Evolutionary conservation across 441 rosid species (phyloP).

Genomic region (Croton setiger): DNA sequence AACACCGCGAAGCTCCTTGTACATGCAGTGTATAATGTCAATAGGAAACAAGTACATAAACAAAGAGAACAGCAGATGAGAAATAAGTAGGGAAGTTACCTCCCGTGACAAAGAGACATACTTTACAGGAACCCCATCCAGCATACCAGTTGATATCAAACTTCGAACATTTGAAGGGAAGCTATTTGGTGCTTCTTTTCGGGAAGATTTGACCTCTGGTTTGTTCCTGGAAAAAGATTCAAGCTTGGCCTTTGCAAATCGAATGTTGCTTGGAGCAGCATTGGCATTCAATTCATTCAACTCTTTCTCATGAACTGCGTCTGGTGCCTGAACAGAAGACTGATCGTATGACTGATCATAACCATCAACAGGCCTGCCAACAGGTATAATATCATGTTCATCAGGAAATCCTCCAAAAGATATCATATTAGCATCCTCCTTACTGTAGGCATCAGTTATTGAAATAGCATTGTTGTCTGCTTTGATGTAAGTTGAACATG

Average conservation of each 20-base stretch:
- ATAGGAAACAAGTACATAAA: constrained; percentile 15
- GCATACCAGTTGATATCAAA: constrained; percentile 78
- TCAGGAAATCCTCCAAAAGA: constrained; percentile 61
- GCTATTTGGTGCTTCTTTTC: constrained; percentile 54
- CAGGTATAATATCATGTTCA: constrained; percentile 47
- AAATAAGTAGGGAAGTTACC: constrained; percentile 35
- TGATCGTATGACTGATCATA: constrained; percentile 42
- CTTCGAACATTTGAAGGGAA: constrained; percentile 82
- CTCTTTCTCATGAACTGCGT: constrained; percentile 28
- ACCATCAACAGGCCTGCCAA: constrained; percentile 33
- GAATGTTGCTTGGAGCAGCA: constrained; percentile 24
- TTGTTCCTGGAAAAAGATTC: constrained; percentile 48
- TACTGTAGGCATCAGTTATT: constrained; percentile 30
- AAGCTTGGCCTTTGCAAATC: constrained; percentile 30
- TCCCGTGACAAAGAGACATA: constrained; percentile 65
- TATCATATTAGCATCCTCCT: constrained; percentile 50
- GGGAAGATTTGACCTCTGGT: constrained; percentile 38
- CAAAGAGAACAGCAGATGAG: not conserved
- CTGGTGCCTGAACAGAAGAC: constrained; percentile 28
- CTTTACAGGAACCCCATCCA: constrained; percentile 77
- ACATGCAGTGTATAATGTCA: constrained; percentile 24
- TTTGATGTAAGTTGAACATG: constrained; percentile 45
- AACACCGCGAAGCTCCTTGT: constrained; percentile 46
- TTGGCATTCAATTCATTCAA: constrained; percentile 28
- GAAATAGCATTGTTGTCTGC: constrained; percentile 32